Conservation (phyloP, 1,284 basidiomycete species). For the Ganoderma sp. region DNA sequence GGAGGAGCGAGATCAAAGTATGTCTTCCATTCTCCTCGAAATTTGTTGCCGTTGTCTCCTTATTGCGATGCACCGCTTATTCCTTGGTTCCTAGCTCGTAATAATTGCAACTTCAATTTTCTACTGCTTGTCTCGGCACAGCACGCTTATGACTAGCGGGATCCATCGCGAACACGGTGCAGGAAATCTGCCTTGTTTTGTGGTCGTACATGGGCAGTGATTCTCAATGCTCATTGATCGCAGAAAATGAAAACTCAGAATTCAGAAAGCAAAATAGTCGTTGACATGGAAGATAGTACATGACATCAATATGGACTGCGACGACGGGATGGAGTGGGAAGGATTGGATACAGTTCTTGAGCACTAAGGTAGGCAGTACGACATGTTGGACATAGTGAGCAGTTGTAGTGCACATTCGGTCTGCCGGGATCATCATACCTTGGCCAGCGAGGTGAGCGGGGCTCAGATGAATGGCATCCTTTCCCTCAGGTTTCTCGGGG, state of each 20-base stretch:
- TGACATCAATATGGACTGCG: background rate
- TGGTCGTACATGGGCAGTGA: too few species aligned
- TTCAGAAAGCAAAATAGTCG: background rate
- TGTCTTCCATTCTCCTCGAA: background rate
- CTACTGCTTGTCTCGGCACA: too few species aligned
- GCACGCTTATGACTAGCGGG: too few species aligned
- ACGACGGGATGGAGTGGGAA: background rate
- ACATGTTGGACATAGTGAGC: background rate
- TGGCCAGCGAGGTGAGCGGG: background rate
- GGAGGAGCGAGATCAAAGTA: background rate
- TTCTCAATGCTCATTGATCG: too few species aligned
- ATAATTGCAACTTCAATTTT: background rate
- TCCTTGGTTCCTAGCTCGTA: background rate
- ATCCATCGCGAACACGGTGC: too few species aligned
- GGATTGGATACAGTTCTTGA: background rate
- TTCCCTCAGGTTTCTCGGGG: background rate
- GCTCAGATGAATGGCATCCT: conserved; percentile 6
- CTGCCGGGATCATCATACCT: background rate
- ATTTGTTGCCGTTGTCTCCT: background rate
- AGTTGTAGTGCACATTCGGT: background rate
- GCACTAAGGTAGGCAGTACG: background rate
- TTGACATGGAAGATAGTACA: background rate
- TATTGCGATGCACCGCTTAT: background rate
- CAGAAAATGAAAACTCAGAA: background rate
- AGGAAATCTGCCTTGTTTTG: too few species aligned